Conservation (phyloP, 2,329 filamentous ascomycete species). For the Aspergillus arachidicola region DNA sequence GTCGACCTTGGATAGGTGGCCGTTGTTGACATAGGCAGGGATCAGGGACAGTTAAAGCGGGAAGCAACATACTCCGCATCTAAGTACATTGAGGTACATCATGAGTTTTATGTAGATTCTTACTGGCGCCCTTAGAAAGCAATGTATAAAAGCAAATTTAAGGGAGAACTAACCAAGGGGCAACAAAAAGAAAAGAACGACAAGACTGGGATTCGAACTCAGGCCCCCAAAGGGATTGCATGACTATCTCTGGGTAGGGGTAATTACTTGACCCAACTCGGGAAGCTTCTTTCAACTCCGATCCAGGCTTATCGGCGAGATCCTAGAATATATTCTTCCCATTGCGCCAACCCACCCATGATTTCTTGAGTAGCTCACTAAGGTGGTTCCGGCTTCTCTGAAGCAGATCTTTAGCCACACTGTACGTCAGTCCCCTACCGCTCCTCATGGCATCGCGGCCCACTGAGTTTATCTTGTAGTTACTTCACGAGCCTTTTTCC, state of each 20-base stretch:
- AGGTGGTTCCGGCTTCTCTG: not conserved
- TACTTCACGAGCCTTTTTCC: not conserved
- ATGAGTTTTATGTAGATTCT: not conserved
- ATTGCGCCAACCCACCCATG: not conserved
- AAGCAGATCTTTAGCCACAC: not conserved
- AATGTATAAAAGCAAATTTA: not conserved
- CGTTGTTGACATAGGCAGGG: not conserved
- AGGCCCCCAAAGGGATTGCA: not conserved
- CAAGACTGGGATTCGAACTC: constrained; percentile 1
- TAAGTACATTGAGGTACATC: not conserved
- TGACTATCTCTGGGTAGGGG: not conserved
- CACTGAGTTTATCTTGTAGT: not conserved
- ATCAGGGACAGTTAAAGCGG: not conserved
- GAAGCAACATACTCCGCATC: not conserved
- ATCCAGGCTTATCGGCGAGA: not conserved
- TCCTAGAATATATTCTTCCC: not conserved
- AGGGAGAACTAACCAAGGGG: not conserved
- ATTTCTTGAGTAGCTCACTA: not conserved
- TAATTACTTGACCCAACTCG: no score
- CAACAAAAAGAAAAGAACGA: not conserved
- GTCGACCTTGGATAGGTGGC: not conserved
- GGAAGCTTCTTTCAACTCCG: not conserved
- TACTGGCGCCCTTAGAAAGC: not conserved
- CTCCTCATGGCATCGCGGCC: not conserved
- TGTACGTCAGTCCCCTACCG: not conserved